Evolutionary conservation across 345 rosid species (phyloP), one percentile per base, ranked within the genome.

Genomic region (Gossypium rotundifolium): DNA sequence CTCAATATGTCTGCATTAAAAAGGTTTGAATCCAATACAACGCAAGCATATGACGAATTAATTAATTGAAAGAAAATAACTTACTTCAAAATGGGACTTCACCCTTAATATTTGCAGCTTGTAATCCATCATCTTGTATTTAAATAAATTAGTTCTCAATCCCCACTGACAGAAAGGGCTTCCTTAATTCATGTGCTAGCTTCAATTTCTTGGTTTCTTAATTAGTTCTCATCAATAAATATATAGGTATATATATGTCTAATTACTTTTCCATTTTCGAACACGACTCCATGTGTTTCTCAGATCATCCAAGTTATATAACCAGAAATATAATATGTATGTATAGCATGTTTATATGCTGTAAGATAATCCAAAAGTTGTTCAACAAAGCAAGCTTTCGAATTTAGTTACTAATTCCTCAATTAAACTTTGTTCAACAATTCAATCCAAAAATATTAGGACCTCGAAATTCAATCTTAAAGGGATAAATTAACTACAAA

Each of bases 51-150:
- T n/a, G 17, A 33, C 40, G 40, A 33, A 4, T 5, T 33, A 33
- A 33, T 5, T 5, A 33, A 33, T 33, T 33, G 7, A 33, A n/a
- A 20, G 10, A 16, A 25, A 44, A 42, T 4, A 53, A 72, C 81
- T 84, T 80, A 84, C 89, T 78, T 81, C 80, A 74, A 83, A 65
- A 25, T 77, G 79, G 70, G 82, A 78, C 73, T 63, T 48, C 27
- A 64, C 23, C 63, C 80, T 81, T 62, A 71, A 71, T 17, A 66
- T 66, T 64, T 76, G 87, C 76, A 82, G 82, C 80, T 82, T 83
- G 51, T 46, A 59, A 64, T 85, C 89, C 91, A 87, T 86, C 62
- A 62, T 62, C 75, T 54, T 33, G 27, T 60, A 12, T 27, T 40
- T 10, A 25, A 68, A 49, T 49, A 12, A 25, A 44, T 12, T 63